A percentile compares a stretch with the other conserved stretches of the same genome.
Evolutionary conservation across 768 basidiomycete genomes (phyloP).

Genomic region (Leccinum subtestaceum): DNA sequence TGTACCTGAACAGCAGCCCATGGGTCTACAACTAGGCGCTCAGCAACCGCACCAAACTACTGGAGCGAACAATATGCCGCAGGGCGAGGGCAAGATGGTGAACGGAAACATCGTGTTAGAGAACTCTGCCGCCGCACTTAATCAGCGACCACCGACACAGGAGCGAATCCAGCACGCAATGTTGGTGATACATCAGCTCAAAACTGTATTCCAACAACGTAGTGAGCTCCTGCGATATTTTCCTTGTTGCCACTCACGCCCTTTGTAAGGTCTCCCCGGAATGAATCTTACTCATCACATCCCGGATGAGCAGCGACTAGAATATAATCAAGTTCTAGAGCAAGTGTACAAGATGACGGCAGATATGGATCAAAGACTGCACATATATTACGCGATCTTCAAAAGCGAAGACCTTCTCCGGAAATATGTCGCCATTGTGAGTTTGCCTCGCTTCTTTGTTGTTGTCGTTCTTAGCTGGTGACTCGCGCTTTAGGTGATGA

Average conservation of each 20-base stretch:
- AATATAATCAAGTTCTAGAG: conserved; percentile 52
- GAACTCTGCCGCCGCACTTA: neutral
- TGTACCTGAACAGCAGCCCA: conserved; percentile 20
- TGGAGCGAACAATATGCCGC: conserved; percentile 11
- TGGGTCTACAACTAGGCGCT: conserved; percentile 10
- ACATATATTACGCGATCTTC: conserved; percentile 43
- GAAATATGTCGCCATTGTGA: conserved; percentile 53
- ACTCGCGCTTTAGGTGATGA: conserved; percentile 37
- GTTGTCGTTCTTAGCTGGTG: conserved; percentile 8
- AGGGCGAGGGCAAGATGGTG: conserved; percentile 20
- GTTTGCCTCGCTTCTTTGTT: conserved; percentile 26
- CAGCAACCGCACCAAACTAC: conserved; percentile 17
- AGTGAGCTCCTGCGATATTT: conserved; percentile 21
- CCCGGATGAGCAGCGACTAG: conserved; percentile 51
- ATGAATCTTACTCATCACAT: conserved; percentile 37
- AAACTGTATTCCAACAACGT: conserved; percentile 33
- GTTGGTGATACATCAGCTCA: conserved; percentile 31
- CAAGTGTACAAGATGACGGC: conserved; percentile 41
- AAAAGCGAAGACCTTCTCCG: conserved; percentile 48
- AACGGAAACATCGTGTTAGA: conserved; percentile 11
- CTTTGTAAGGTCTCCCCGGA: conserved; percentile 33
- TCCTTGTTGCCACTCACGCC: conserved; percentile 11
- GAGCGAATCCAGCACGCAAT: conserved; percentile 35
- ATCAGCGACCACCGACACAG: conserved; percentile 21
- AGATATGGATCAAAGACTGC: conserved; percentile 53